Evolutionary conservation across 345 rosid genomes (phyloP).

Genomic region (Camelina neglecta): DNA sequence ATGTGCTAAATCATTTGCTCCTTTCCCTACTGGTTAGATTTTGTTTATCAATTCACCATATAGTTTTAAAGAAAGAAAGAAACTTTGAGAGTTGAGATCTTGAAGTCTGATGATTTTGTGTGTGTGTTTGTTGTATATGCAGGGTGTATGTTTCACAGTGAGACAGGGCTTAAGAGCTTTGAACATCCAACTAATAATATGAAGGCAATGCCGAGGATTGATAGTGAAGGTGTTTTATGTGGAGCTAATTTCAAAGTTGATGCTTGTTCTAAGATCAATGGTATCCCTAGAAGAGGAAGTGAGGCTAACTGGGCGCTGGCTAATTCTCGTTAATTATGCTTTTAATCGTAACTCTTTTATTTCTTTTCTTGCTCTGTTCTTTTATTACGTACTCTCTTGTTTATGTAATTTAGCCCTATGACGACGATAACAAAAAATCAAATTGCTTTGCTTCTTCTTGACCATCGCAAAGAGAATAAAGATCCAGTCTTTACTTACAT

Average conservation of each 20-base stretch:
- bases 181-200: conserved; percentile 80
- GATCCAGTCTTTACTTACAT: neutral
- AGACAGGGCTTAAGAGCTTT: conserved; percentile 80
- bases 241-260: conserved; percentile 94
- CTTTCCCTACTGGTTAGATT: conserved; percentile 69
- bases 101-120: neutral
- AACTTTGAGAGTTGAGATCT: neutral
- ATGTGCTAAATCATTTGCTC: conserved; percentile 94
- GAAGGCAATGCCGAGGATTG: conserved; percentile 90
- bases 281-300: conserved; percentile 87
- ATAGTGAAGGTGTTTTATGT: conserved; percentile 85
- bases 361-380: neutral
- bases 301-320: conserved; percentile 79
- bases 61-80: neutral
- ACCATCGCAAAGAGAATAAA: neutral
- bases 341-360: neutral
- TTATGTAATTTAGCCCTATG: conserved; percentile 16
- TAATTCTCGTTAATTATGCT: conserved; percentile 40
- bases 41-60: neutral
- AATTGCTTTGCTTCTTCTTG: neutral
- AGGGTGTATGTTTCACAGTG: conserved; percentile 91
- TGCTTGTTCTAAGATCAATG: conserved; percentile 56
- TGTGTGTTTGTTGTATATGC: neutral
- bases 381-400: neutral
- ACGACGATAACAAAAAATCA: neutral